These are phyloP conservation scores for Dissoconium aciculare DNA, from an alignment of 2,329 filamentous ascomycete genomes.

Conservation along the genomic window DNA sequence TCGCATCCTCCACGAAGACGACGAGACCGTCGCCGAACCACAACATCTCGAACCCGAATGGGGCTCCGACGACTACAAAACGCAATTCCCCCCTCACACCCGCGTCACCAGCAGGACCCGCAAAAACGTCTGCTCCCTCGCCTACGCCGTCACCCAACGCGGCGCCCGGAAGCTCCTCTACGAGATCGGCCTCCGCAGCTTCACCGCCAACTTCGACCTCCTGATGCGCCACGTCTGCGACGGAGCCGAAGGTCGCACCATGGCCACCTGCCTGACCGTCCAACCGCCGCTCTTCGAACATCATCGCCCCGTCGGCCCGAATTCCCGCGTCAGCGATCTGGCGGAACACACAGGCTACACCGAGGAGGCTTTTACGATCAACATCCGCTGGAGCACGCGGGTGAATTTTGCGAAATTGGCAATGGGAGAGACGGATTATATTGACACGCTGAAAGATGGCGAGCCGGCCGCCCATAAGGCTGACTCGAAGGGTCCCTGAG, in stretches of 20 bases:
- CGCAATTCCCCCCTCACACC: constrained; percentile 22
- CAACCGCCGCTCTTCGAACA: constrained; percentile 33
- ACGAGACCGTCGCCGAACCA: constrained; percentile 13
- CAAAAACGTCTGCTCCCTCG: constrained; percentile 27
- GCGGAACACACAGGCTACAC: constrained; percentile 19
- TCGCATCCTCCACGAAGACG: constrained; percentile 12
- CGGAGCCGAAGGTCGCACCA: constrained; percentile 11
- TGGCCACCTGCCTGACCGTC: constrained; percentile 27
- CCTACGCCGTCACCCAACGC: constrained; percentile 31
- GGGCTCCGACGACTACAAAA: background rate
- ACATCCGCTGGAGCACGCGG: constrained; percentile 27
- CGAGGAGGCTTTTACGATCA: constrained; percentile 21
- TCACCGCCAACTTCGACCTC: constrained; percentile 24
- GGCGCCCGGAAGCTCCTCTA: constrained; percentile 31
- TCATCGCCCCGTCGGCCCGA: constrained; percentile 27
- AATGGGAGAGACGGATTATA: constrained; percentile 20
- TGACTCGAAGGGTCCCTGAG: too few species aligned
- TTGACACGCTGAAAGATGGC: background rate
- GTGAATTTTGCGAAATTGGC: constrained; percentile 27
- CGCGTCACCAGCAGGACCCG: constrained; percentile 29
- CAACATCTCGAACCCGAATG: constrained; percentile 8
- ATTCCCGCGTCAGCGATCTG: constrained; percentile 26
- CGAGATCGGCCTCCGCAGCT: constrained; percentile 28
- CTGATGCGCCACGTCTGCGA: constrained; percentile 17
- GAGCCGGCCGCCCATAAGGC: too few species aligned